Evolutionary conservation across 73 alveolate species (phyloP).

Genomic region (Durusdinium trenchii): DNA sequence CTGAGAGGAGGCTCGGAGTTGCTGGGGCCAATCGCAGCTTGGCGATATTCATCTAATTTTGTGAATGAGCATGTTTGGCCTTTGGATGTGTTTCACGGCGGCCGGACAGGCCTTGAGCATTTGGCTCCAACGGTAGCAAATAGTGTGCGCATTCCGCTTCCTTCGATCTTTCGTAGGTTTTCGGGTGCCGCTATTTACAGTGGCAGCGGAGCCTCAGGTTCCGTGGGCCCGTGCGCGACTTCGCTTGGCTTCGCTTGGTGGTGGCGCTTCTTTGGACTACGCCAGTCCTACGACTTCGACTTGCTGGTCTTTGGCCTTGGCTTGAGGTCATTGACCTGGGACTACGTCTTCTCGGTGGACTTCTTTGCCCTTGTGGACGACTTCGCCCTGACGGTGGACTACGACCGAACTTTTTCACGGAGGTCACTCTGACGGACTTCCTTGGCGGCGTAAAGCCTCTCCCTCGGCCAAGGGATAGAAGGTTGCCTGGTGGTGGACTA

Average conservation of each 20-base stretch:
- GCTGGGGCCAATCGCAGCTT: conserved; percentile 64
- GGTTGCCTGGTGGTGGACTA: too few species aligned
- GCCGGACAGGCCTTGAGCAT: too few species aligned
- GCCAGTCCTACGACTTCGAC: neutral
- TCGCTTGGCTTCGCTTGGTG: neutral
- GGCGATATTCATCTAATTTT: neutral
- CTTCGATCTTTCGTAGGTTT: neutral
- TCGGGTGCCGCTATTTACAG: neutral
- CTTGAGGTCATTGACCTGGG: neutral
- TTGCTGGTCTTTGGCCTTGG: neutral
- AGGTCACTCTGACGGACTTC: too few species aligned
- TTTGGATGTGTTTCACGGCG: neutral
- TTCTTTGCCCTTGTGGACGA: neutral
- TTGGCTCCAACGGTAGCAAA: too few species aligned
- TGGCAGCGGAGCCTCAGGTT: neutral
- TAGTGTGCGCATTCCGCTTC: neutral
- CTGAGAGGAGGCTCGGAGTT: conserved; percentile 86
- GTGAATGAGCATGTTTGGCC: neutral
- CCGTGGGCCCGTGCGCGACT: neutral
- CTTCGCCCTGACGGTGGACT: neutral
- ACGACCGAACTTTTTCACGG: neutral
- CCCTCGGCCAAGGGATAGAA: too few species aligned
- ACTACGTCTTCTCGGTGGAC: neutral
- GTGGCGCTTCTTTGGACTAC: neutral
- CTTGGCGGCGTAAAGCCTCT: too few species aligned